Conservation (phyloP, 78 protist genomes). For the Speleostelium caveatum region DNA sequence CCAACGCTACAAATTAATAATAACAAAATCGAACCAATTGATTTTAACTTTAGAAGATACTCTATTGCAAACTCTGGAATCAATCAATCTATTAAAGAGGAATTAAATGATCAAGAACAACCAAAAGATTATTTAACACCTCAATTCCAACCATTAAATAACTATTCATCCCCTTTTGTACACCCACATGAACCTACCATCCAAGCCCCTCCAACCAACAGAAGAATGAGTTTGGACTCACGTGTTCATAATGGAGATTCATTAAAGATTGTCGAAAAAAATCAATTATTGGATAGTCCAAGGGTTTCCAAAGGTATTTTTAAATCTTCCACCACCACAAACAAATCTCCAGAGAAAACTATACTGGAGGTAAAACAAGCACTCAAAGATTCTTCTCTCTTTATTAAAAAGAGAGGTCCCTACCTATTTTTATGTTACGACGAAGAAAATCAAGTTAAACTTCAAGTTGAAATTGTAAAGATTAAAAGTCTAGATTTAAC, state of each 20-base stretch:
- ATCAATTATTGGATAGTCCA: constrained; percentile 47
- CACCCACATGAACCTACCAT: constrained; percentile 18
- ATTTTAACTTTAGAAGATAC: constrained; percentile 9
- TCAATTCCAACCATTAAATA: no score
- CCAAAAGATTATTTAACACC: neutral
- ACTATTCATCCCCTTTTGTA: neutral
- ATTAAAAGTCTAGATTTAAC: constrained; percentile 46
- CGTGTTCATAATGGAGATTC: constrained; percentile 21
- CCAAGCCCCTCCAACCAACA: constrained; percentile 65
- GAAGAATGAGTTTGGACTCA: constrained; percentile 76
- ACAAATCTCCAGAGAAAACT: constrained; percentile 64
- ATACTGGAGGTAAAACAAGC: constrained; percentile 54
- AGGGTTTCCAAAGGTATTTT: constrained; percentile 76
- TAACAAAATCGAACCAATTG: neutral
- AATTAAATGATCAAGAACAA: neutral
- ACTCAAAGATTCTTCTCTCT: constrained; percentile 32
- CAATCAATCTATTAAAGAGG: neutral
- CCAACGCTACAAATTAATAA: neutral
- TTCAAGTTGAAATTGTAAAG: constrained; percentile 71
- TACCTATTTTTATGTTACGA: constrained; percentile 58
- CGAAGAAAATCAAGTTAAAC: constrained; percentile 55
- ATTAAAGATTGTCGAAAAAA: constrained; percentile 33
- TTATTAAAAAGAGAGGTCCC: constrained; percentile 70
- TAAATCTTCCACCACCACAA: constrained; percentile 71
- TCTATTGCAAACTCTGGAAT: constrained; percentile 16